Percentiles rank a stretch among this genome's conserved stretches.
Conservation (phyloP, 2,329 filamentous ascomycete species). For the Phoma sp. region DNA sequence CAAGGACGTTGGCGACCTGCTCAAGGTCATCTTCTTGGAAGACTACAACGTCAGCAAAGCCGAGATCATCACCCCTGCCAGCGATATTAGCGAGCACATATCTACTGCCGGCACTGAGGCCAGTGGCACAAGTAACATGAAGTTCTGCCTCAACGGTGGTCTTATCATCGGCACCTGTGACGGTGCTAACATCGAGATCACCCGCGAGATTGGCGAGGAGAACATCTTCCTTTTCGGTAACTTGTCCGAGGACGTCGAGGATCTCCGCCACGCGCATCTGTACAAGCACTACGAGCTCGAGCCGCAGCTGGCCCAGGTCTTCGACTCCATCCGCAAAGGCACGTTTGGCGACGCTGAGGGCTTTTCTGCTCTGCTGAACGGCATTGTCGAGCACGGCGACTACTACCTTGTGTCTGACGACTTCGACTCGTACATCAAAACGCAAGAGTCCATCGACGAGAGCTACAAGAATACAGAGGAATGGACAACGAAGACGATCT, state of each 20-base stretch:
- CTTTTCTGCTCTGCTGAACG: constrained; percentile 83
- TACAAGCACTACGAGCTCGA: constrained; percentile 84
- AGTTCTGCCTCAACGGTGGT: constrained; percentile 96
- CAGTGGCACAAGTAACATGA: constrained; percentile 96
- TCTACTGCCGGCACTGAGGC: constrained; percentile 95
- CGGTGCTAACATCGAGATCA: constrained; percentile 98
- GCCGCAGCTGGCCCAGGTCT: constrained; percentile 77
- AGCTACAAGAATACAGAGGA: constrained; percentile 90
- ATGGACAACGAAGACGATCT: constrained; percentile 91
- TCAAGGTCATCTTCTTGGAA: constrained; percentile 97
- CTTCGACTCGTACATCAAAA: constrained; percentile 93
- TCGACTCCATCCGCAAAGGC: constrained; percentile 78
- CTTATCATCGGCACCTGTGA: constrained; percentile 98
- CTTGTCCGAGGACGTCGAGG: constrained; percentile 93
- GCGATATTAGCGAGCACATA: constrained; percentile 97
- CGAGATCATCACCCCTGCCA: constrained; percentile 93
- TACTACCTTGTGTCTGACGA: constrained; percentile 98
- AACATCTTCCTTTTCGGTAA: constrained; percentile 99
- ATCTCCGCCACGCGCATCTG: constrained; percentile 87
- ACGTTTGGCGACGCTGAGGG: constrained; percentile 79
- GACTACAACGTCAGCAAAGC: constrained; percentile 99
- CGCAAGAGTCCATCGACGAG: constrained; percentile 88
- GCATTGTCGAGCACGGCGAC: constrained; percentile 90
- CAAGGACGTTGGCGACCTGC: constrained; percentile 84
- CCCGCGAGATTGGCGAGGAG: constrained; percentile 91